Evolutionary conservation across 441 rosid species (phyloP), one percentile per base, ranked within the genome.

Genomic region (Erodium texanum): DNA sequence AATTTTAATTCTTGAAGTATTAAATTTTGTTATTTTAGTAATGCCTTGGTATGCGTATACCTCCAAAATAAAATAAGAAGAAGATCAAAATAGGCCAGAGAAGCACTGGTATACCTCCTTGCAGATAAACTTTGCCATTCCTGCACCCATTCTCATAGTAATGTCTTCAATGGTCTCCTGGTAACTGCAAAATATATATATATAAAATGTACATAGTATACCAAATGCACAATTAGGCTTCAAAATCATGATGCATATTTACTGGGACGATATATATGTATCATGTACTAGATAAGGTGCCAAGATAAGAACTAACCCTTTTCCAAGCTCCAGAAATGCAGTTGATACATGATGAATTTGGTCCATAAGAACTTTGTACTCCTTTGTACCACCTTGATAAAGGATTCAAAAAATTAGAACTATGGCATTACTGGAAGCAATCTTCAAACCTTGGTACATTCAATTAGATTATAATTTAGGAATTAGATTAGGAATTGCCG

Each of bases 111-210:
- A 41, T 41, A 41, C 98, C 95, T 93, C 98, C 75, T 88, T 85
- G 90, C 90, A 83, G 64, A 94, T 94, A 77, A 89, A 94, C 76
- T 94, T 90, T 63, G 95, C 97, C 98, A 94, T 94, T 73, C 98
- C 98, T 54, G 93, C 97, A 77, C 99, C 97, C 98, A 94, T 92
- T 79, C 86, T 83, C 76, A 68, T 80, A 69, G 98, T 92, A 62
- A 85, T 87, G 68, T 94, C 93, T 78, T 83, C 90, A 0, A 93
- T 89, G 68, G 91, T 94, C 74, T 85, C 86, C 76, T 86, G 94
- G 73, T 73, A 81, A 64, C 93, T 87, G 82, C 78, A 83, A 18
- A 77, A 67, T 32, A 41, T 7, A 7, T 9, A 41, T 41, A 41
- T 12, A 41, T 9, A n/a, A n/a, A n/a, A n/a, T n/a, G n/a, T n/a